Conservation (phyloP, 768 basidiomycete genomes). For the Strobilomyces dryophilus region DNA sequence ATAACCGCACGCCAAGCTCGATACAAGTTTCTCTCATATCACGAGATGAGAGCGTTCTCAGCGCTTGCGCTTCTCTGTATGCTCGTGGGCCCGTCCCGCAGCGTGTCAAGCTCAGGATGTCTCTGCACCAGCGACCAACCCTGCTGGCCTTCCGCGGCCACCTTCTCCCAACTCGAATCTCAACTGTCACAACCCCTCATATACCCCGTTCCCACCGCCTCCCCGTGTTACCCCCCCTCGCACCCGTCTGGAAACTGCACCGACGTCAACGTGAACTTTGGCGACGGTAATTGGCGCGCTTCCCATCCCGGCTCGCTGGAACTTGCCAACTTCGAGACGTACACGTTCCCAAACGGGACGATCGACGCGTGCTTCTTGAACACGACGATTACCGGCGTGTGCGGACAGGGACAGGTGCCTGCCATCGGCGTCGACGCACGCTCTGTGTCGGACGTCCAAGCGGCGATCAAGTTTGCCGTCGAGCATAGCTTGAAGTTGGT, state of each 20-base stretch:
- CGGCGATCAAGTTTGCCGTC: slow-evolving; percentile 19
- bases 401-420: slow-evolving; percentile 20
- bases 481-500: slow-evolving; percentile 15
- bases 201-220: slow-evolving; percentile 37
- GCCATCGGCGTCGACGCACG: slow-evolving; percentile 19
- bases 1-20: not conserved
- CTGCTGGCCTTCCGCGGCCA: slow-evolving; percentile 41
- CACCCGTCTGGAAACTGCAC: slow-evolving; percentile 38
- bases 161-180: slow-evolving; percentile 31
- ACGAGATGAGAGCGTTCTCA: not conserved
- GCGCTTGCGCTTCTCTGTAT: not conserved
- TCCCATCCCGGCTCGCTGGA: slow-evolving; percentile 40
- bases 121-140: slow-evolving; percentile 35
- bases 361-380: slow-evolving; percentile 37
- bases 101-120: slow-evolving; percentile 15
- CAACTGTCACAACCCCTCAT: slow-evolving; percentile 44
- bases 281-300: slow-evolving; percentile 38
- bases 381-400: slow-evolving; percentile 22
- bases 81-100: not conserved
- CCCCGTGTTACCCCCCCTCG: slow-evolving; percentile 37
- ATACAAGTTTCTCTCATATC: too few relatives aligned
- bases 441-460: slow-evolving; percentile 16
- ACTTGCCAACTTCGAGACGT: slow-evolving; percentile 30
- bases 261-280: slow-evolving; percentile 23
- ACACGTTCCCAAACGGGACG: slow-evolving; percentile 39